phyloP scores from a whole-genome alignment of 768 basidiomycete genomes.

The Coprinopsis strossmayeri region DNA sequence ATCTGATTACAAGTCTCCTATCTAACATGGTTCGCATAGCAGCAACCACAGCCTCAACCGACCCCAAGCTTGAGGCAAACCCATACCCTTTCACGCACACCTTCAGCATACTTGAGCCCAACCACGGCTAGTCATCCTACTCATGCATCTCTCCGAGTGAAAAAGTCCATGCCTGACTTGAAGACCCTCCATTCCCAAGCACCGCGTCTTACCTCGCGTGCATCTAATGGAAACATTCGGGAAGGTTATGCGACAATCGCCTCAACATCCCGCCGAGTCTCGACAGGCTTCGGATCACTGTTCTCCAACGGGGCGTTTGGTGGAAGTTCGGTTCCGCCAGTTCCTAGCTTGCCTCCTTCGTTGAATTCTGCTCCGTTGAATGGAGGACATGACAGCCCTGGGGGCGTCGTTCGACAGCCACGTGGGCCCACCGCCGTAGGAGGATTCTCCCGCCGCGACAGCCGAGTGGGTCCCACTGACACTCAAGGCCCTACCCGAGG shows the following conservation, averaged over 20 bases:
- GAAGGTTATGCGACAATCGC: constrained; percentile 84
- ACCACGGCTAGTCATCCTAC: constrained; percentile 34
- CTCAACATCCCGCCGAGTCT: constrained; percentile 71
- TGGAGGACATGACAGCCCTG: constrained; percentile 35
- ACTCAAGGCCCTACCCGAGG: constrained; percentile 41
- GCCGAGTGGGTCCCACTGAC: constrained; percentile 41
- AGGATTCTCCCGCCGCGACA: constrained; percentile 70
- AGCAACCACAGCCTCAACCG: constrained; percentile 38
- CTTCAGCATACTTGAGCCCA: constrained; percentile 71
- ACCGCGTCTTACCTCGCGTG: constrained; percentile 70
- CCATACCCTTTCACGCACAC: constrained; percentile 73
- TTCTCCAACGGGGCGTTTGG: constrained; percentile 53
- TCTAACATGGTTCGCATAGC: constrained; percentile 16
- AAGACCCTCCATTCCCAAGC: constrained; percentile 77
- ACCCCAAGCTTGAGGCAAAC: constrained; percentile 19
- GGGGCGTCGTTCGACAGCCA: constrained; percentile 75
- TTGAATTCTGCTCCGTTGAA: constrained; percentile 41
- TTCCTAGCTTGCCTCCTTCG: constrained; percentile 66
- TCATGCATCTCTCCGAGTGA: constrained; percentile 67
- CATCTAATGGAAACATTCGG: constrained; percentile 86
- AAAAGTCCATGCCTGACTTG: constrained; percentile 99
- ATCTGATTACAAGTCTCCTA: constrained; percentile 8
- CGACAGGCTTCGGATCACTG: constrained; percentile 64
- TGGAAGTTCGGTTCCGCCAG: constrained; percentile 57
- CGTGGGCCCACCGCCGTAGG: constrained; percentile 66